Evolutionary conservation across 2,329 filamentous ascomycete genomes (phyloP), one percentile per base, ranked within the genome.

Genomic region (Curvularia eragrostidis): DNA sequence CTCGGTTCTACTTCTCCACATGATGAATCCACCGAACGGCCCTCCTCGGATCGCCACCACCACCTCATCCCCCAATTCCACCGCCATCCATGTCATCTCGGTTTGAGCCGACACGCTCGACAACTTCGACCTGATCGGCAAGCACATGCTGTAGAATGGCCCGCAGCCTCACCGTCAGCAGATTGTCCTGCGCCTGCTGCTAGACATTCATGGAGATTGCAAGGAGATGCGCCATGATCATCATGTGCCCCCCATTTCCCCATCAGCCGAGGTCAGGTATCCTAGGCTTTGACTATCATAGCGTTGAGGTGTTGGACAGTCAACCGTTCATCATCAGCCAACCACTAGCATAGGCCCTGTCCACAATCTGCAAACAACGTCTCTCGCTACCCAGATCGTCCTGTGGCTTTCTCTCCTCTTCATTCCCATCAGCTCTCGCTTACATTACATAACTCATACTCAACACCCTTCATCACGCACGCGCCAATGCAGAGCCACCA

Each of bases 81-180:
- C 13, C n/a, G 15, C 3, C 7, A 32, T 32, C 43, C 43, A 32
- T 46, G 43, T 46, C 43, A 32, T 3, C 18, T 32, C 28, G 28
- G 28, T 26, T 18, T 32, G 43, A 18, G 9, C 43, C 43, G 28
- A 19, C 10, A 30, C 32, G 23, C 43, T 32, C 15, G 12, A 42
- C n/a, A 13, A 9, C 12, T 43, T 15, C 41, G 13, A 47, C 10
- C 26, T n/a, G 43, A 46, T 46, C 43, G 26, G 10, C 43, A 32
- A 30, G 43, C 43, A 46, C 43, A 46, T 19, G 26, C 43, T 47
- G 43, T 21, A 47, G 9, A 47, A 12, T 21, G 43, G 43, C 43
- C 43, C 43, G 26, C 28, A 13, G 26, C 26, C 15, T 19, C 28
- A 12, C 26, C 10, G 18, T 32, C 43, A 43, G 21, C 41, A 43